phyloP scores from a whole-genome alignment of 371 early-diverging fungal species.

The Mortierella sp. region DNA sequence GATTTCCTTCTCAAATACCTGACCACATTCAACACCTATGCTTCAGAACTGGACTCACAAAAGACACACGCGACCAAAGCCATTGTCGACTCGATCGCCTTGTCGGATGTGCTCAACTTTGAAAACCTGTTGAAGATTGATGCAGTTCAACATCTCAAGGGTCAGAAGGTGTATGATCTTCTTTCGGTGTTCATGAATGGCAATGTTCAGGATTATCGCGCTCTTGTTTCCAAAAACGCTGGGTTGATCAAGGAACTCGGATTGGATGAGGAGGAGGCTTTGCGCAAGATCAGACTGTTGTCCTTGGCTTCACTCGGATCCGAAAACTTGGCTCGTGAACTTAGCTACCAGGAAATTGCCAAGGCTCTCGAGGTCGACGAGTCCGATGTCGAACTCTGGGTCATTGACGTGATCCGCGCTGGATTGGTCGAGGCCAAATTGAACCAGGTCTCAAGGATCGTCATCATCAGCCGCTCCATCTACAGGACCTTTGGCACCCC shows the following conservation, averaged over 20 bases:
- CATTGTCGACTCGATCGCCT: slow-evolving; percentile 67
- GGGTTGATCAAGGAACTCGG: slow-evolving; percentile 62
- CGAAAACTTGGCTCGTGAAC: slow-evolving; percentile 71
- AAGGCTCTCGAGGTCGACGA: slow-evolving; percentile 77
- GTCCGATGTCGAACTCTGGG: slow-evolving; percentile 93
- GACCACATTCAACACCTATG: slow-evolving; percentile 58
- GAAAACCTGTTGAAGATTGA: slow-evolving; percentile 78
- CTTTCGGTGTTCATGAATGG: slow-evolving; percentile 82
- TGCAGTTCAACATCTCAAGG: slow-evolving; percentile 67
- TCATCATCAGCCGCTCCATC: slow-evolving; percentile 79
- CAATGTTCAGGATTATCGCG: slow-evolving; percentile 73
- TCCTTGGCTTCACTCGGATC: slow-evolving; percentile 86
- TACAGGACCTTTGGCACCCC: slow-evolving; percentile 85
- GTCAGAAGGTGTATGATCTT: slow-evolving; percentile 69
- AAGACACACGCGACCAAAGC: slow-evolving; percentile 56
- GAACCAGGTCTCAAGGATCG: slow-evolving; percentile 87
- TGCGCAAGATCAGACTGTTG: slow-evolving; percentile 88
- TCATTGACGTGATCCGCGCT: slow-evolving; percentile 92
- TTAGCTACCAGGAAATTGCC: slow-evolving; percentile 82
- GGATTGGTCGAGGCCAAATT: slow-evolving; percentile 95
- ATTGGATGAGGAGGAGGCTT: slow-evolving; percentile 67
- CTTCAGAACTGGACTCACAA: slow-evolving; percentile 58
- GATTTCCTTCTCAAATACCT: slow-evolving; percentile 69
- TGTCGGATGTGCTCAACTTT: slow-evolving; percentile 83
- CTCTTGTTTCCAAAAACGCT: slow-evolving; percentile 63